Evolutionary conservation across 1,284 basidiomycete genomes (phyloP).

Genomic region (Cutaneotrichosporon cutaneum): DNA sequence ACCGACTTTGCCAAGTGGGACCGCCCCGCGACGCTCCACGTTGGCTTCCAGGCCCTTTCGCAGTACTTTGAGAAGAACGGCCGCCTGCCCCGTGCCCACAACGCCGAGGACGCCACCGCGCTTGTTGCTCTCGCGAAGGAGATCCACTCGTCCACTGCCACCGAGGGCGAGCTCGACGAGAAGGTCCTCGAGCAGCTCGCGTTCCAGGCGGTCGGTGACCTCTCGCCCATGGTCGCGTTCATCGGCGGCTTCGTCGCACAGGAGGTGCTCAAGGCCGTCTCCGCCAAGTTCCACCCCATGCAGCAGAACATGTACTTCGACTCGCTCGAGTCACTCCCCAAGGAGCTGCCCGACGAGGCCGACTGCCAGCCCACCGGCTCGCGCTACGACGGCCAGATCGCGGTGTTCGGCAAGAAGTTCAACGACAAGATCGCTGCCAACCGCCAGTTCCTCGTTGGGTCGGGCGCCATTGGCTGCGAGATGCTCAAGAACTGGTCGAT

Average conservation of each 20-base stretch:
- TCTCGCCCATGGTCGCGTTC: constrained; percentile 89
- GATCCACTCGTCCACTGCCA: constrained; percentile 58
- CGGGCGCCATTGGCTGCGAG: constrained; percentile 98
- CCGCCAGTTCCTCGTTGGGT: constrained; percentile 94
- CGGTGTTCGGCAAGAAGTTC: constrained; percentile 90
- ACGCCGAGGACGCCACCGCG: constrained; percentile 72
- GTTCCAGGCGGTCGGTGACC: constrained; percentile 89
- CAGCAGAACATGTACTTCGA: constrained; percentile 96
- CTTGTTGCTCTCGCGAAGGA: constrained; percentile 76
- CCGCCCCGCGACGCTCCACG: constrained; percentile 83
- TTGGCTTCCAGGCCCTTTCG: constrained; percentile 91
- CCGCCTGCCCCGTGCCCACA: constrained; percentile 78
- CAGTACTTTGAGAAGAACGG: constrained; percentile 70
- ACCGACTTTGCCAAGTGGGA: constrained; percentile 99
- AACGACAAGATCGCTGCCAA: constrained; percentile 89
- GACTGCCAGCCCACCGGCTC: constrained; percentile 81
- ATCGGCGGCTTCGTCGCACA: constrained; percentile 98
- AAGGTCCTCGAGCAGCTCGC: constrained; percentile 76
- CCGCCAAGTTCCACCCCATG: constrained; percentile 98
- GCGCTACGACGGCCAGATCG: constrained; percentile 93
- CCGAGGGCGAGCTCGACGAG: constrained; percentile 72
- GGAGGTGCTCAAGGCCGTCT: constrained; percentile 95
- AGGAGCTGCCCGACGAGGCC: constrained; percentile 70
- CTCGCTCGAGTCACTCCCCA: constrained; percentile 89
- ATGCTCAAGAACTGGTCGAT: constrained; percentile 99